Evolutionary conservation across 495 filamentous ascomycete genomes (phyloP).

Genomic region (Hypoxylon fuscum): DNA sequence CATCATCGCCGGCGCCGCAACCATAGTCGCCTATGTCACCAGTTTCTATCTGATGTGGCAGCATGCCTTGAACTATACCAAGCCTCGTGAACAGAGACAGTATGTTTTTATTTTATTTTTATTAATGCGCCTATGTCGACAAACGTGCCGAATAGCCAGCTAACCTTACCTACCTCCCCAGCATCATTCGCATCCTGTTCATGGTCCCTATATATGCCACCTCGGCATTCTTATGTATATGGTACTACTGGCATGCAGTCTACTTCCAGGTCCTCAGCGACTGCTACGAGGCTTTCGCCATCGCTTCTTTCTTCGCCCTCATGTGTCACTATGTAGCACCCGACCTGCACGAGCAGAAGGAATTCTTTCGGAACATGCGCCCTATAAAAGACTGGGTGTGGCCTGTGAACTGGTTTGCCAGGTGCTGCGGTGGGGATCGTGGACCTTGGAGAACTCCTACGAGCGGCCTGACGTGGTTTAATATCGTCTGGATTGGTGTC

Average conservation of each 20-base stretch:
- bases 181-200: slow-evolving; percentile 88
- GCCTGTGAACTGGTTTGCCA: slow-evolving; percentile 75
- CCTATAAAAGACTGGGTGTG: slow-evolving; percentile 76
- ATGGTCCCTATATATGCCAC: slow-evolving; percentile 89
- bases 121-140: background rate
- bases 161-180: slow-evolving; percentile 42
- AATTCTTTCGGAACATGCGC: slow-evolving; percentile 77
- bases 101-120: too few species aligned
- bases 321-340: slow-evolving; percentile 85
- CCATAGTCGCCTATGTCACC: slow-evolving; percentile 62
- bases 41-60: slow-evolving; percentile 73
- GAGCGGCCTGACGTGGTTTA: slow-evolving; percentile 94
- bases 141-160: background rate
- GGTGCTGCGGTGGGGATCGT: slow-evolving; percentile 70
- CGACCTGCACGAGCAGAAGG: slow-evolving; percentile 83
- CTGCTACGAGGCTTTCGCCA: slow-evolving; percentile 93
- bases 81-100: slow-evolving; percentile 85
- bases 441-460: slow-evolving; percentile 77
- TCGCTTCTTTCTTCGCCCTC: slow-evolving; percentile 90
- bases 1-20: slow-evolving; percentile 62
- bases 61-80: slow-evolving; percentile 85
- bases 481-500: slow-evolving; percentile 85
- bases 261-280: slow-evolving; percentile 85
- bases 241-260: slow-evolving; percentile 80
- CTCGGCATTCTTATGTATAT: slow-evolving; percentile 79